These are phyloP conservation scores for Stygiomarasmius scandens DNA, from an alignment of 1,284 basidiomycete species.

Conservation along the genomic window DNA sequence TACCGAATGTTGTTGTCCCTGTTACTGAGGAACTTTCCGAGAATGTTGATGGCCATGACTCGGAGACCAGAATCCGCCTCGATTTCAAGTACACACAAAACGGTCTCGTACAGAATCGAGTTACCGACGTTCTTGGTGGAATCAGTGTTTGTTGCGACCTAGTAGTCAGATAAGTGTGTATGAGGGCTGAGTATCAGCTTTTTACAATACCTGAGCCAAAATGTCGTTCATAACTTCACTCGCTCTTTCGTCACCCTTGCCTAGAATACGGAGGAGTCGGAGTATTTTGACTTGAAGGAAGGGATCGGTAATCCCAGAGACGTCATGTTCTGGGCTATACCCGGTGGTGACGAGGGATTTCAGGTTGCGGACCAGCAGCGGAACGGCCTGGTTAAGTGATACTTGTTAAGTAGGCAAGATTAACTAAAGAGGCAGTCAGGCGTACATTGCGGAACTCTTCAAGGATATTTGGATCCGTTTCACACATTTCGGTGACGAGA, in stretches of 20 bases:
- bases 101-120: slow-evolving; percentile 97
- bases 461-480: slow-evolving; percentile 72
- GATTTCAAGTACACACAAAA: slow-evolving; percentile 96
- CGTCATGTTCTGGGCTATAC: slow-evolving; percentile 98
- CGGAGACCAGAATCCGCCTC: slow-evolving; percentile 95
- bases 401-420: slow-evolving; percentile 1
- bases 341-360: slow-evolving; percentile 96
- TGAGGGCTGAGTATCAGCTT: not conserved
- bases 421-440: not conserved
- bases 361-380: slow-evolving; percentile 91
- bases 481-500: slow-evolving; percentile 94
- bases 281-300: slow-evolving; percentile 98
- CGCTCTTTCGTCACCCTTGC: slow-evolving; percentile 82
- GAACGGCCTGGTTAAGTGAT: slow-evolving; percentile 70
- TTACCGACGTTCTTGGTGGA: slow-evolving; percentile 98
- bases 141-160: slow-evolving; percentile 99
- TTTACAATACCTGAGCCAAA: slow-evolving; percentile 76
- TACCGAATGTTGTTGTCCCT: slow-evolving; percentile 98
- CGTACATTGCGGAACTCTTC: slow-evolving; percentile 88
- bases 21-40: slow-evolving; percentile 98
- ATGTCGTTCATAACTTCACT: slow-evolving; percentile 99
- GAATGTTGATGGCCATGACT: slow-evolving; percentile 99
- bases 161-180: not conserved
- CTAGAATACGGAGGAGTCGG: slow-evolving; percentile 89
- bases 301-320: slow-evolving; percentile 98